Conservation (phyloP, 495 filamentous ascomycete genomes). For the Viridothelium virens region DNA sequence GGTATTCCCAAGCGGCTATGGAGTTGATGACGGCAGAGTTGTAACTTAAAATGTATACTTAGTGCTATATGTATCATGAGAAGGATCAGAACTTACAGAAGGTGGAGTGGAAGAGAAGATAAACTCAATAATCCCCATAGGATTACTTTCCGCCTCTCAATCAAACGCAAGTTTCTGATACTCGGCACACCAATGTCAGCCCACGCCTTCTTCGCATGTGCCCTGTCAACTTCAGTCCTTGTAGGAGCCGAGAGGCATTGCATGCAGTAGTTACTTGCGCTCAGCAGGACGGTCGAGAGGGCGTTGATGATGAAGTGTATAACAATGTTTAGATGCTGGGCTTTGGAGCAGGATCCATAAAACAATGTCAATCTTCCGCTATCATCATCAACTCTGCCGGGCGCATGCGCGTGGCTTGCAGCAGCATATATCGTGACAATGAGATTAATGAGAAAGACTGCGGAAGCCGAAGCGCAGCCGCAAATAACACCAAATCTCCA, state of each 20-base stretch:
- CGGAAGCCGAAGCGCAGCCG: not conserved
- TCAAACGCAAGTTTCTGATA: slow-evolving; percentile 19
- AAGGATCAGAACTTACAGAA: slow-evolving; percentile 13
- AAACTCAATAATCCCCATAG: slow-evolving; percentile 17
- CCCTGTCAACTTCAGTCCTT: slow-evolving; percentile 21
- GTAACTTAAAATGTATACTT: not conserved
- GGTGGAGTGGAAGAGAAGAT: slow-evolving; percentile 20
- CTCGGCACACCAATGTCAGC: slow-evolving; percentile 21
- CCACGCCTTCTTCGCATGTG: slow-evolving; percentile 23
- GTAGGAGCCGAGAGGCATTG: slow-evolving; percentile 24
- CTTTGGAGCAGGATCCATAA: slow-evolving; percentile 1
- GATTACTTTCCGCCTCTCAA: slow-evolving; percentile 9
- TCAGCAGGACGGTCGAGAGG: slow-evolving; percentile 20
- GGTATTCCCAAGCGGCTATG: slow-evolving; percentile 37
- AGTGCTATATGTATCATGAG: not conserved
- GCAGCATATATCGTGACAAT: not conserved
- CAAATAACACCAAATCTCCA: slow-evolving; percentile 2
- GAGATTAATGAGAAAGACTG: not conserved
- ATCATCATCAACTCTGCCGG: not conserved
- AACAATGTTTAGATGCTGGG: not conserved
- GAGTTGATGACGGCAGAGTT: slow-evolving; percentile 30
- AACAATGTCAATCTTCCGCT: not conserved
- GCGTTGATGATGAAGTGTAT: slow-evolving; percentile 21
- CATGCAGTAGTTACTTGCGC: slow-evolving; percentile 22
- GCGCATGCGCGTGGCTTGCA: not conserved